phyloP scores from a whole-genome alignment of 148 eudicot species.

The Salicornia ramosissima region DNA sequence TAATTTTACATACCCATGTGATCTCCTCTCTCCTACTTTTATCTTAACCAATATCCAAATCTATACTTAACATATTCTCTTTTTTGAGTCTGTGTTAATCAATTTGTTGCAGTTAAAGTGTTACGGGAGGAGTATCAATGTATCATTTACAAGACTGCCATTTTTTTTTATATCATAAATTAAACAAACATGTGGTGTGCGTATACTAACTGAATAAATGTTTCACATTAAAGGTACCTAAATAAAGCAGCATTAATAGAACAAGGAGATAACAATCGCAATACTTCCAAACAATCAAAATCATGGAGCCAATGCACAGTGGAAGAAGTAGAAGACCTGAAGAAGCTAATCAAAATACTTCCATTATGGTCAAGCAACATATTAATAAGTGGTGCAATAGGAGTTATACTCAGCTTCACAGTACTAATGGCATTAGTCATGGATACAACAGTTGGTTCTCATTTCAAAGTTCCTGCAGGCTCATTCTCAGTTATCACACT shows the following conservation, averaged over 20 bases:
- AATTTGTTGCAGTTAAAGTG: too few relatives aligned
- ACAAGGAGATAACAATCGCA: not conserved
- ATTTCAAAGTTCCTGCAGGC: slow-evolving; percentile 35
- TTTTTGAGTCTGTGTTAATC: too few relatives aligned
- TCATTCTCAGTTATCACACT: slow-evolving; percentile 34
- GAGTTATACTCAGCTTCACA: slow-evolving; percentile 42
- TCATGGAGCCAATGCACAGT: slow-evolving; percentile 50
- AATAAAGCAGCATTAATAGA: slow-evolving; percentile 39
- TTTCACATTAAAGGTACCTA: slow-evolving; percentile 27
- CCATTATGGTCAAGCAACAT: slow-evolving; percentile 59
- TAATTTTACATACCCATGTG: too few relatives aligned
- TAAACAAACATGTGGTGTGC: too few relatives aligned
- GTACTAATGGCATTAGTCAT: slow-evolving; percentile 59
- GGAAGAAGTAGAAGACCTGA: slow-evolving; percentile 50
- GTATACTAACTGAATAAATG: too few relatives aligned
- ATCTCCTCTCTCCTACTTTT: too few relatives aligned
- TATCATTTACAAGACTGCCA: not conserved
- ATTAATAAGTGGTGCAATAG: slow-evolving; percentile 41
- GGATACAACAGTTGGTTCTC: slow-evolving; percentile 35
- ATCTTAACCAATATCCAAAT: too few relatives aligned
- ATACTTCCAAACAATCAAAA: not conserved
- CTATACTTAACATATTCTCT: too few relatives aligned
- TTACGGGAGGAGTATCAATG: too few relatives aligned
- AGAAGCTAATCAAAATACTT: slow-evolving; percentile 41
- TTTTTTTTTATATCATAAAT: too few relatives aligned